Evolutionary conservation across 371 early-diverging fungal species (phyloP).

Genomic region (Circinella minor): DNA sequence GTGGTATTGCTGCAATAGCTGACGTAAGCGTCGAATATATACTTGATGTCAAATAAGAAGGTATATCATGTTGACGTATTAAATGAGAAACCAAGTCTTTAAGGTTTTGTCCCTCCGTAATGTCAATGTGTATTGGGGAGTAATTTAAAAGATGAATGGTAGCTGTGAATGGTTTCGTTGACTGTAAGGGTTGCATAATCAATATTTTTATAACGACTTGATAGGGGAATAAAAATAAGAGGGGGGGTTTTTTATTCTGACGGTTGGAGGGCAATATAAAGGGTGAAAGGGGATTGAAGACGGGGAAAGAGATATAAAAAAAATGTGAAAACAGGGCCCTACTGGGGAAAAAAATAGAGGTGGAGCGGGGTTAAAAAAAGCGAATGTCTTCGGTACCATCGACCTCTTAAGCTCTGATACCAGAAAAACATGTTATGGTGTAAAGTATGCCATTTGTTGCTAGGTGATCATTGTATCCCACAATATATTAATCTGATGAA

Average conservation of each 20-base stretch:
- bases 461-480: too few relatives aligned
- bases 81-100: conserved; percentile 41
- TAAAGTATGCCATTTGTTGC: too few relatives aligned
- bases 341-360: too few relatives aligned
- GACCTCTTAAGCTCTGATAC: too few relatives aligned
- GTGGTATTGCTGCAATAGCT: background rate
- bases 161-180: background rate
- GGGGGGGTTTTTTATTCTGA: background rate
- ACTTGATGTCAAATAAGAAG: conserved; percentile 47
- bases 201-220: background rate
- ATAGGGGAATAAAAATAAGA: background rate
- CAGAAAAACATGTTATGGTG: too few relatives aligned
- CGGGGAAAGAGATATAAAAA: too few relatives aligned
- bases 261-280: too few relatives aligned
- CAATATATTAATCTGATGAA: too few relatives aligned
- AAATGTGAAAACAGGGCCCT: too few relatives aligned
- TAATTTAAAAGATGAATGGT: conserved; percentile 1
- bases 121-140: conserved; percentile 7
- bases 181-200: conserved; percentile 13
- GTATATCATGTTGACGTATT: conserved; percentile 40
- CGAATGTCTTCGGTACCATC: too few relatives aligned
- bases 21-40: conserved; percentile 40
- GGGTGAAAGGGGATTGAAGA: too few relatives aligned
- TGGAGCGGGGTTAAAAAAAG: too few relatives aligned
- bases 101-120: conserved; percentile 4